These are phyloP conservation scores for Tripterygium wilfordii DNA, from an alignment of 177 flowering plant genomes.

Conservation along the genomic window DNA sequence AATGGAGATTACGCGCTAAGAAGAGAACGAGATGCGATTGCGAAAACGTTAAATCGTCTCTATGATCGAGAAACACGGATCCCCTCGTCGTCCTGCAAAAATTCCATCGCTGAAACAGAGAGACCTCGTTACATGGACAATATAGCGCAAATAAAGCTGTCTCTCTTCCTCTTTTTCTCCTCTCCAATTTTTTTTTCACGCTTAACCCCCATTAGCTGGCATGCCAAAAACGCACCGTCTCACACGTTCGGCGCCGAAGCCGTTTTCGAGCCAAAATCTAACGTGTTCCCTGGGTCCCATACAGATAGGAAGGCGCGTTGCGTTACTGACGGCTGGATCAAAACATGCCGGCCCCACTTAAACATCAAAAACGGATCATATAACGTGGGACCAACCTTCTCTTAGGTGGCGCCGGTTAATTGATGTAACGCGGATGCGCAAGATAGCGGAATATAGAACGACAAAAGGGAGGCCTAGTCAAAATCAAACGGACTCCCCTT, in stretches of 20 bases:
- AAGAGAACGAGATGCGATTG: conserved; percentile 8
- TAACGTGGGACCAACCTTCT: too few relatives aligned
- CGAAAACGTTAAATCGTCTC: too few relatives aligned
- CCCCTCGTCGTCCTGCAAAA: background rate
- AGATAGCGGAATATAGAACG: background rate
- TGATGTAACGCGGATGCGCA: background rate
- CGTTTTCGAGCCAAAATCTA: conserved; percentile 8
- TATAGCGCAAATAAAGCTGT: conserved; percentile 18
- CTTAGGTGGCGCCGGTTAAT: conserved; percentile 9
- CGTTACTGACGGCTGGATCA: conserved; percentile 2
- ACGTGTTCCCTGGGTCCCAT: background rate
- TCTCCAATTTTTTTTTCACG: background rate
- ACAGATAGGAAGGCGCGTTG: too few relatives aligned
- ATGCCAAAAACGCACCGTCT: conserved; percentile 11
- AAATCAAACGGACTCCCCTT: conserved; percentile 3
- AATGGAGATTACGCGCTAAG: conserved; percentile 15
- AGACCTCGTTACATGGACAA: too few relatives aligned
- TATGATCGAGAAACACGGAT: conserved; percentile 5
- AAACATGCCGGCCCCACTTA: too few relatives aligned
- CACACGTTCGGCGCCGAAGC: conserved; percentile 9
- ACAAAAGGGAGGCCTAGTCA: conserved; percentile 5
- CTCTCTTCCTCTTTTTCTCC: background rate
- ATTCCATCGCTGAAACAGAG: background rate
- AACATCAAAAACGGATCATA: too few relatives aligned
- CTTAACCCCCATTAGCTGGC: background rate